Evolutionary conservation across 2,329 filamentous ascomycete species (phyloP).

Genomic region (Aspergillus thermomutatus): DNA sequence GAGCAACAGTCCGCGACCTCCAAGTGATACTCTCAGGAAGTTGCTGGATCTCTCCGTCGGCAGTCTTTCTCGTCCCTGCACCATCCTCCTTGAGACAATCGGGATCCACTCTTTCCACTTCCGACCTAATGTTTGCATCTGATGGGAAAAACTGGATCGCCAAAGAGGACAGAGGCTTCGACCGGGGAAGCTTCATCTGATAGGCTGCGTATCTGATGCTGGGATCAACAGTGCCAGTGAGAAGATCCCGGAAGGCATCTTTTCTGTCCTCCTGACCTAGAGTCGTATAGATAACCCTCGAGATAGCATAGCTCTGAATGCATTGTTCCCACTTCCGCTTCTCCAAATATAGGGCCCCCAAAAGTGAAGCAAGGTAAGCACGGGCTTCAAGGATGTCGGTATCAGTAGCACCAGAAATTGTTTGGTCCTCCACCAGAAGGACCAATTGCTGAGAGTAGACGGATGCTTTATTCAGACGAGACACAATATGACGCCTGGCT

Average conservation of each 20-base stretch:
- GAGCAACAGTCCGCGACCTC: conserved; percentile 78
- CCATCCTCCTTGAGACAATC: conserved; percentile 61
- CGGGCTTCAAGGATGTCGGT: conserved; percentile 78
- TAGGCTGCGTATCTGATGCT: conserved; percentile 94
- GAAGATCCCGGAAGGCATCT: conserved; percentile 80
- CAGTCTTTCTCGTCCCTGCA: conserved; percentile 45
- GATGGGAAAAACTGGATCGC: conserved; percentile 74
- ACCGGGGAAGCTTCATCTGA: conserved; percentile 82
- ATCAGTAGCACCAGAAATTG: conserved; percentile 62
- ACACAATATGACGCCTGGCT: conserved; percentile 83
- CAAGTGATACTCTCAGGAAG: conserved; percentile 75
- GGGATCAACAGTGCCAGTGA: conserved; percentile 83
- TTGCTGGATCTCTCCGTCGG: conserved; percentile 44
- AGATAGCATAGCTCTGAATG: conserved; percentile 69
- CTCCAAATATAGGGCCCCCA: conserved; percentile 78
- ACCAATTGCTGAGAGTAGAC: conserved; percentile 67
- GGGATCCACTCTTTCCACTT: conserved; percentile 69
- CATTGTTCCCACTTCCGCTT: conserved; percentile 82
- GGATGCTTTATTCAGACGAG: conserved; percentile 76
- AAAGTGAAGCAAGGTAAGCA: conserved; percentile 75
- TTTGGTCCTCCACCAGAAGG: conserved; percentile 60
- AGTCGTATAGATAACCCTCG: conserved; percentile 78
- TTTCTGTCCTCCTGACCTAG: conserved; percentile 63
- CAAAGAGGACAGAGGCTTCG: conserved; percentile 74
- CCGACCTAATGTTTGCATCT: conserved; percentile 57